Evolutionary conservation across 1,284 basidiomycete genomes (phyloP).

Genomic region (Sanguinoderma infundibulare): DNA sequence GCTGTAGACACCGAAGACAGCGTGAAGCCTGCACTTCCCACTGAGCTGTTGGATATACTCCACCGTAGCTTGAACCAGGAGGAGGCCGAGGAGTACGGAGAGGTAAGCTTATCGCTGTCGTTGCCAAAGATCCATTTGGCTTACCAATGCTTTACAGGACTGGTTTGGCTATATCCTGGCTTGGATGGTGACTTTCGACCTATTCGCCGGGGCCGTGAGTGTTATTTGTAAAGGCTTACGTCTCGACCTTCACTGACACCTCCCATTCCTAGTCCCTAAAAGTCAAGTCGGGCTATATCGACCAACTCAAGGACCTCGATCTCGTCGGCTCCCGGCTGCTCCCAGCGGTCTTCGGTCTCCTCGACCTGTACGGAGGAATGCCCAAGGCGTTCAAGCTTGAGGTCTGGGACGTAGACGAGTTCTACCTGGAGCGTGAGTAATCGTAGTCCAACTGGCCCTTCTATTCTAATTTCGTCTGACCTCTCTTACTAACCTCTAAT

Average conservation of each 20-base stretch:
- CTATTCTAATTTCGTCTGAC: neutral
- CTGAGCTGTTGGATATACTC: slow-evolving; percentile 69
- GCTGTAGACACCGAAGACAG: slow-evolving; percentile 69
- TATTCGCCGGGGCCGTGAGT: slow-evolving; percentile 86
- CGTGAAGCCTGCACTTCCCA: slow-evolving; percentile 61
- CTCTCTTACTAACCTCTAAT: neutral
- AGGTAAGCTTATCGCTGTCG: slow-evolving; percentile 39
- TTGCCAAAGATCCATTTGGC: too few species aligned
- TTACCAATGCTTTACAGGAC: too few species aligned
- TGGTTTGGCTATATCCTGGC: slow-evolving; percentile 75
- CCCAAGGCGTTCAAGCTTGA: slow-evolving; percentile 76
- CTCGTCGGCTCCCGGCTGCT: slow-evolving; percentile 73
- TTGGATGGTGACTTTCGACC: slow-evolving; percentile 91
- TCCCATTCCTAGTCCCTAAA: slow-evolving; percentile 67
- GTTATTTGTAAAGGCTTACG: neutral
- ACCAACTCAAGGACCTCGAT: slow-evolving; percentile 78
- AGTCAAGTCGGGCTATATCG: slow-evolving; percentile 82
- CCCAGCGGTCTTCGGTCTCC: slow-evolving; percentile 73
- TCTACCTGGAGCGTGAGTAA: slow-evolving; percentile 79
- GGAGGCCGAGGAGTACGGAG: slow-evolving; percentile 43
- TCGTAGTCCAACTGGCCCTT: slow-evolving; percentile 3
- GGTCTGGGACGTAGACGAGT: slow-evolving; percentile 87
- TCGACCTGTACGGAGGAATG: slow-evolving; percentile 66
- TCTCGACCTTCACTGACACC: slow-evolving; percentile 6
- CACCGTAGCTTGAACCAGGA: slow-evolving; percentile 48